These are phyloP conservation scores for Musa itinerans DNA, from an alignment of 176 grass and related monocot species.

Conservation along the genomic window DNA sequence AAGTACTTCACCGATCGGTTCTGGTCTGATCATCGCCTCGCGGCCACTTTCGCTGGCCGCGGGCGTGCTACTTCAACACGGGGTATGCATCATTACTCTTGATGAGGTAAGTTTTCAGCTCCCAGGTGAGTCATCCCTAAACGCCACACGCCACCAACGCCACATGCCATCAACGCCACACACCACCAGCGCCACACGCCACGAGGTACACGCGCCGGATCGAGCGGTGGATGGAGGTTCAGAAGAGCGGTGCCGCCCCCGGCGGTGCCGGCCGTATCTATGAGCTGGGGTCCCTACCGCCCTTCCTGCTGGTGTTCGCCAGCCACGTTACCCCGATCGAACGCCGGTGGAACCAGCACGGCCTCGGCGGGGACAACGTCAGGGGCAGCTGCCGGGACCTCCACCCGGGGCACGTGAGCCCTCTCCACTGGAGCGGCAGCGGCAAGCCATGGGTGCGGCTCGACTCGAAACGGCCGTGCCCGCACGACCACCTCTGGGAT, in stretches of 20 bases:
- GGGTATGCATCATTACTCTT: too few relatives aligned
- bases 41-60: neutral
- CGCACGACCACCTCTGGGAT: conserved; percentile 12
- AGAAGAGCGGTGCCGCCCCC: neutral
- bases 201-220: conserved; percentile 10
- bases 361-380: conserved; percentile 83
- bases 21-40: conserved; percentile 15
- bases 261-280: neutral
- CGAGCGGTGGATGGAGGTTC: conserved; percentile 7
- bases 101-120: too few relatives aligned
- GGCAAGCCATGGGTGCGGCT: conserved; percentile 11
- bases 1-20: conserved; percentile 18
- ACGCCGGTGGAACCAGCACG: conserved; percentile 90
- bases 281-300: conserved; percentile 7
- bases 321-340: conserved; percentile 15
- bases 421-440: conserved; percentile 7
- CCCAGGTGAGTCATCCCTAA: too few relatives aligned
- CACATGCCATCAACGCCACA: too few relatives aligned
- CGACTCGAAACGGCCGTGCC: neutral
- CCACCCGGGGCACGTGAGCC: conserved; percentile 12
- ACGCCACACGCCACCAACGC: too few relatives aligned
- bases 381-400: conserved; percentile 10
- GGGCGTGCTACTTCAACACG: conserved; percentile 11
- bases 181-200: too few relatives aligned
- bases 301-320: conserved; percentile 10